Percentiles rank a stretch among this genome's conserved stretches.
Conservation (phyloP, 2,329 filamentous ascomycete genomes). For the Curvularia spicifera region DNA sequence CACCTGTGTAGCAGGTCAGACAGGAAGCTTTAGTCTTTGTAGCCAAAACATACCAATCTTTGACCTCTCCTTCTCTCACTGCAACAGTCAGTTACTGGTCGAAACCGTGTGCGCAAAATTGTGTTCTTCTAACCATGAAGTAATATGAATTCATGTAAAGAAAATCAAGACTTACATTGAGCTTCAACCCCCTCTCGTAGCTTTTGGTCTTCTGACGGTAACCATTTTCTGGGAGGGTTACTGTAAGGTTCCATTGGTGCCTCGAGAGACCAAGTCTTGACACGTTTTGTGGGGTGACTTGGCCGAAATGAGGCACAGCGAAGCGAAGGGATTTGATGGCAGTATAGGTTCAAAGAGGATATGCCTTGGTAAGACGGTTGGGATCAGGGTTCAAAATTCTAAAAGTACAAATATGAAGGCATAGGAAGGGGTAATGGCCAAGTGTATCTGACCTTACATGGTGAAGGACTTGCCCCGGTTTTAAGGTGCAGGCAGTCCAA, state of each 20-base stretch:
- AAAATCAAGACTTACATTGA: constrained; percentile 27
- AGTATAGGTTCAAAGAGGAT: not conserved
- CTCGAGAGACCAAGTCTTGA: not conserved
- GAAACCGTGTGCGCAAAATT: not conserved
- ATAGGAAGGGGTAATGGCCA: not conserved
- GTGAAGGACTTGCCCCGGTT: constrained; percentile 8
- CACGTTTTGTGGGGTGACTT: not conserved
- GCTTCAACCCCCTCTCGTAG: constrained; percentile 37
- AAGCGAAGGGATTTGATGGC: not conserved
- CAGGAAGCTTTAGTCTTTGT: not conserved
- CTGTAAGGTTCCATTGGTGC: constrained; percentile 22
- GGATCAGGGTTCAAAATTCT: not conserved
- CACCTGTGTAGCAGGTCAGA: constrained; percentile 35
- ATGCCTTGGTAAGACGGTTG: not conserved
- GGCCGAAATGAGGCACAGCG: not conserved
- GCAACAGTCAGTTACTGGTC: not conserved
- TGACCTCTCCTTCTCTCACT: constrained; percentile 33
- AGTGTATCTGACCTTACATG: constrained; percentile 7
- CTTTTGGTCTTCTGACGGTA: constrained; percentile 34
- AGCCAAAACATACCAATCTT: constrained; percentile 35
- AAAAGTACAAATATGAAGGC: not conserved
- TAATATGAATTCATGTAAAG: not conserved
- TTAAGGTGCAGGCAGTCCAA: constrained; percentile 17
- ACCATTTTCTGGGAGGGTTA: constrained; percentile 41
- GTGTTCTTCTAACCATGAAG: not conserved